Evolutionary conservation across 805 yeast genomes (phyloP).

Genomic region (Zygotorulaspora sp.): DNA sequence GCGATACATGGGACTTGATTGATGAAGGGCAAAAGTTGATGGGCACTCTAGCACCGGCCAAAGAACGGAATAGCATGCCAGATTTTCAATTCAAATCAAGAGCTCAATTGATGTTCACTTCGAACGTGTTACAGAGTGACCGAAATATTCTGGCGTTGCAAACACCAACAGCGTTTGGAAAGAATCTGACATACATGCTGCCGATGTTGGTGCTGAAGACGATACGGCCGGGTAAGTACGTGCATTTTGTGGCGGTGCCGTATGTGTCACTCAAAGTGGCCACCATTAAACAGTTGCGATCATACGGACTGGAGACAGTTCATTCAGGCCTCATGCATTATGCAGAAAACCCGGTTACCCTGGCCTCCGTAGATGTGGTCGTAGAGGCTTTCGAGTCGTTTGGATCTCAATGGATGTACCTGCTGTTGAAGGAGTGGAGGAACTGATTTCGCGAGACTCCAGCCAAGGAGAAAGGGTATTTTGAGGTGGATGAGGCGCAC

Average conservation of each 20-base stretch:
- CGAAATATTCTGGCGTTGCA: background rate
- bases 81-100: background rate
- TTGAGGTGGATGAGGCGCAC: slow-evolving; percentile 2
- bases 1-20: too few species aligned
- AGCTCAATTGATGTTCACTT: background rate
- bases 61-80: too few species aligned
- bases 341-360: background rate
- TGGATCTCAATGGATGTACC: background rate
- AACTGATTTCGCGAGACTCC: background rate
- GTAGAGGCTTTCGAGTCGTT: background rate
- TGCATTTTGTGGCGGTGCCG: slow-evolving; percentile 2
- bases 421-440: background rate
- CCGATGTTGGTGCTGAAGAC: background rate
- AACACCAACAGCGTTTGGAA: background rate
- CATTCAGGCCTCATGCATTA: background rate
- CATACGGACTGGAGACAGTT: background rate
- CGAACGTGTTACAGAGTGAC: background rate
- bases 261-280: slow-evolving; percentile 2
- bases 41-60: too few species aligned
- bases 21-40: too few species aligned
- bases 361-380: background rate
- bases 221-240: background rate
- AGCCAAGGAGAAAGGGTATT: background rate
- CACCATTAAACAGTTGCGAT: background rate
- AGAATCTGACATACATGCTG: background rate